These are phyloP conservation scores for Erodium trifolium DNA, from an alignment of 441 rosid genomes.

Conservation along the genomic window DNA sequence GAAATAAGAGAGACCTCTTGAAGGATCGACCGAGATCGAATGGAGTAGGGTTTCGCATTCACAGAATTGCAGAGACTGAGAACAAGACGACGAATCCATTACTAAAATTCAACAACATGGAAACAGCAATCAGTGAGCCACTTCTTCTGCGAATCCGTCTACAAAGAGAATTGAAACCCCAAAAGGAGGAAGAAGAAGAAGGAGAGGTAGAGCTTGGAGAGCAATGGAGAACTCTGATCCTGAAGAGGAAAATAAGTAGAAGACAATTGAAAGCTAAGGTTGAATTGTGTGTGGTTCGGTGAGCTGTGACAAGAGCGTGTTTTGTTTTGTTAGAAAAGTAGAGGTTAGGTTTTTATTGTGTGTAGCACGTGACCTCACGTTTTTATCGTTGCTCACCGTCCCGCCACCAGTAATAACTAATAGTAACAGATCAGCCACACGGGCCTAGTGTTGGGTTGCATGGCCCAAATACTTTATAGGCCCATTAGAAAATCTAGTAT, in stretches of 20 bases:
- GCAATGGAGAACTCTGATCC: too few species aligned
- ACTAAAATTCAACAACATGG: neutral
- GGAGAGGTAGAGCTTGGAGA: neutral
- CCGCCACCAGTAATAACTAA: neutral
- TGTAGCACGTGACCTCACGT: conserved; percentile 3
- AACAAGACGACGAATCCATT: neutral
- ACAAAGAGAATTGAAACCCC: neutral
- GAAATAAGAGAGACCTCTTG: conserved; percentile 30
- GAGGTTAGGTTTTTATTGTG: neutral
- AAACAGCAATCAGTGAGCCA: too few species aligned
- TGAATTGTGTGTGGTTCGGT: neutral
- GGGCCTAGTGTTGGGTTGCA: neutral
- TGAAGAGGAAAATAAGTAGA: neutral
- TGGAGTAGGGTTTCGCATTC: conserved; percentile 20
- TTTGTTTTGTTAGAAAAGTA: neutral
- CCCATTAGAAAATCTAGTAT: too few species aligned
- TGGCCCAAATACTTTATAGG: neutral
- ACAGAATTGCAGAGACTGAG: too few species aligned
- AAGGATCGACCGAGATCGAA: conserved; percentile 52
- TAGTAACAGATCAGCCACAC: neutral
- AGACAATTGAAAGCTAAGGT: neutral
- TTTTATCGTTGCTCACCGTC: neutral
- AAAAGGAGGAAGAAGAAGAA: neutral
- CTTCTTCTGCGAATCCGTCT: too few species aligned
- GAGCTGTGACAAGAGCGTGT: neutral